Conservation (phyloP, 208 protist genomes). For the Wallacemonas sp. region DNA sequence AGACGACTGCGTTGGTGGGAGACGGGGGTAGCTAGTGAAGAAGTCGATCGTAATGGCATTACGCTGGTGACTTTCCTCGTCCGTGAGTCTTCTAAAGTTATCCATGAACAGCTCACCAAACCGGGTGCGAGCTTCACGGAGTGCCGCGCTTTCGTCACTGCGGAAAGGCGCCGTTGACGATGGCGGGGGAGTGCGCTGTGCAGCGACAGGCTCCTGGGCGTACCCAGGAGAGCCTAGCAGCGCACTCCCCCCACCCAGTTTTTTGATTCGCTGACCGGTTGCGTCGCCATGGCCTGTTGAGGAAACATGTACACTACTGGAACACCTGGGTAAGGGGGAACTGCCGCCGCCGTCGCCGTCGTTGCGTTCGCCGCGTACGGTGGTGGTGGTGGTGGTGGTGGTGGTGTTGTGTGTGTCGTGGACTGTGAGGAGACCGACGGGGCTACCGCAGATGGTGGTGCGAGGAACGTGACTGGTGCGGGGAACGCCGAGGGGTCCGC, state of each 20-base stretch:
- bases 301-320: background rate
- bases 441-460: too few relatives aligned
- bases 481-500: too few relatives aligned
- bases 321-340: too few relatives aligned
- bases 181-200: constrained; percentile 7
- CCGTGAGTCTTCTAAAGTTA: constrained; percentile 19
- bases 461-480: too few relatives aligned
- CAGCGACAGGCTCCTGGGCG: background rate
- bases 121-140: constrained; percentile 4
- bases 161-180: constrained; percentile 4
- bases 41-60: constrained; percentile 42
- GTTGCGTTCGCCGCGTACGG: too few relatives aligned
- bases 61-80: constrained; percentile 32
- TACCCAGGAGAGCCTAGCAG: background rate
- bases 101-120: constrained; percentile 20
- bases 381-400: background rate
- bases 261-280: background rate
- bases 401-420: too few relatives aligned
- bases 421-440: too few relatives aligned
- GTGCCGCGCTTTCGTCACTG: background rate
- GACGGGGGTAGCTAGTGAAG: constrained; percentile 27
- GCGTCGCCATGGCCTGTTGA: background rate
- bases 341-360: too few relatives aligned
- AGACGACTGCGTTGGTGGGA: background rate
- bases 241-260: constrained; percentile 12